Evolutionary conservation across 345 rosid genomes (phyloP).

Genomic region (Alliaria petiolata): DNA sequence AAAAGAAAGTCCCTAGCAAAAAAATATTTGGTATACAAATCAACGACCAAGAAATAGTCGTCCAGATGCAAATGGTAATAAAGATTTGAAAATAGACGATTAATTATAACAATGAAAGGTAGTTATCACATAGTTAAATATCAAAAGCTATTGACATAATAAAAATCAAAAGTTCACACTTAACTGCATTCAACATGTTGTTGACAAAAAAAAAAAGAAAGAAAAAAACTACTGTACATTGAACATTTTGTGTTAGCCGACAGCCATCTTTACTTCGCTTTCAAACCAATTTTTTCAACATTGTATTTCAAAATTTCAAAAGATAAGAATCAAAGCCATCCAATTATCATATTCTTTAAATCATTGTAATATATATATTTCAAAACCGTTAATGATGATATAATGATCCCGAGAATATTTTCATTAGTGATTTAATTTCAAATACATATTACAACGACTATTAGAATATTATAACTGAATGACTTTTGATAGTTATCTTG

Average conservation of each 20-base stretch:
- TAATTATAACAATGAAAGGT: neutral
- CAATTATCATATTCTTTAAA: too few species aligned
- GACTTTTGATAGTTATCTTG: too few species aligned
- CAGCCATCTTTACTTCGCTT: neutral
- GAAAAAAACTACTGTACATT: too few species aligned
- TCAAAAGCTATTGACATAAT: neutral
- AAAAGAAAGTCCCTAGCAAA: neutral
- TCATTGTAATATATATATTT: neutral
- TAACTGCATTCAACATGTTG: neutral
- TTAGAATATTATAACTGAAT: too few species aligned
- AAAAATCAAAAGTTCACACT: constrained; percentile 16
- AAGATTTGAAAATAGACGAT: neutral
- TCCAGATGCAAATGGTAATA: neutral
- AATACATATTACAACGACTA: too few species aligned
- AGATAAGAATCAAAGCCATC: neutral
- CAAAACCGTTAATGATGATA: neutral
- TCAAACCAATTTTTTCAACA: neutral
- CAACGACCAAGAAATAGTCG: neutral
- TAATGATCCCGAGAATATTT: too few species aligned
- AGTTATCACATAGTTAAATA: constrained; percentile 10
- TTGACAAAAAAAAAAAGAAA: neutral
- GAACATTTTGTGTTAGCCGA: neutral
- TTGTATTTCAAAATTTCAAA: neutral
- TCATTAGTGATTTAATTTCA: too few species aligned
- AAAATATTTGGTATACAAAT: neutral